Percentiles rank a stretch among this genome's conserved stretches.
These are phyloP conservation scores for Murraya paniculata DNA, from an alignment of 345 rosid species.

Conservation along the genomic window DNA sequence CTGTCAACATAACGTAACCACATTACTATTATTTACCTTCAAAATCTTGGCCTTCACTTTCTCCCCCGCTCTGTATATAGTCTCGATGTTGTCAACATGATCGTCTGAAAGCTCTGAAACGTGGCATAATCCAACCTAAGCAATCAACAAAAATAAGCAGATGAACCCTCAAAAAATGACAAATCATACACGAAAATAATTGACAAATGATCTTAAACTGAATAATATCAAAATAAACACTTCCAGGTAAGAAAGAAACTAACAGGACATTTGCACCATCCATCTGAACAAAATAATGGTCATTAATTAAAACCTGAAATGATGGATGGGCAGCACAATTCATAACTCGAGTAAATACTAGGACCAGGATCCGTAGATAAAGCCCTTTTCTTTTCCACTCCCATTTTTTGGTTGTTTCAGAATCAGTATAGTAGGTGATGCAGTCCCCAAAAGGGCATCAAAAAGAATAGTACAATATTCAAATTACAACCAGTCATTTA, in stretches of 20 bases:
- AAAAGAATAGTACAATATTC: background rate
- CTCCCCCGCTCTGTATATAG: constrained; percentile 70
- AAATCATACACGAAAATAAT: background rate
- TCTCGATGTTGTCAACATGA: constrained; percentile 50
- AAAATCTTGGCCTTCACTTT: constrained; percentile 70
- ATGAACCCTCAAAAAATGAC: background rate
- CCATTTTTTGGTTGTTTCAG: background rate
- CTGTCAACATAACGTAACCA: background rate
- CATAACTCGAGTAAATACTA: background rate
- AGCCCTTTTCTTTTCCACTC: background rate
- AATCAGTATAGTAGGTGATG: background rate
- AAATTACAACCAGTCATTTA: background rate
- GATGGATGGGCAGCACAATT: background rate
- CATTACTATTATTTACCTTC: constrained; percentile 46
- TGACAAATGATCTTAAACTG: background rate
- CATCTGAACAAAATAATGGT: background rate
- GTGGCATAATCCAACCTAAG: constrained; percentile 93
- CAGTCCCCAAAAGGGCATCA: background rate
- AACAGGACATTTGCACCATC: background rate
- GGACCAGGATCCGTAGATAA: background rate
- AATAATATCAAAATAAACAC: constrained; percentile 3
- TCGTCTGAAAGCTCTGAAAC: constrained; percentile 74
- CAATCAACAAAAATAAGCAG: constrained; percentile 15
- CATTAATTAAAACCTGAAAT: background rate
- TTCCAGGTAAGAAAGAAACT: background rate